Evolutionary conservation across 495 filamentous ascomycete genomes (phyloP).

Genomic region (Talaromyces ruber): DNA sequence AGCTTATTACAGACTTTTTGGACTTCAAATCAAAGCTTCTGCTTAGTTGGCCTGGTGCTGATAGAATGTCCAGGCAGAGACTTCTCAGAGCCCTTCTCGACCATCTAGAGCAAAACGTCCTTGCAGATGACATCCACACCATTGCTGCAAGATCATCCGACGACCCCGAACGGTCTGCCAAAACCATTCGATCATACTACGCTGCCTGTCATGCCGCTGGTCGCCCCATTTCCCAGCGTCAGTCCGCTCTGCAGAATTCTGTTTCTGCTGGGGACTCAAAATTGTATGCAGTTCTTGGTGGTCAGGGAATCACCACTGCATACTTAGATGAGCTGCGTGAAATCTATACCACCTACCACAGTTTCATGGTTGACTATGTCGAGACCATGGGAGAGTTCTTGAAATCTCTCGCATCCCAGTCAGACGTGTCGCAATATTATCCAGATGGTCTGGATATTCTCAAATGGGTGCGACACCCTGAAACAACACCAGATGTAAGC

Average conservation of each 20-base stretch:
- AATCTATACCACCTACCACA: constrained; percentile 80
- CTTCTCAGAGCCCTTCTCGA: background rate
- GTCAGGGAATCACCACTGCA: constrained; percentile 96
- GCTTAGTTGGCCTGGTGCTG: background rate
- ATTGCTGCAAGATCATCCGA: background rate
- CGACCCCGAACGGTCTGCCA: background rate
- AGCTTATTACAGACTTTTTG: background rate
- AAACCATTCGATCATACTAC: constrained; percentile 60
- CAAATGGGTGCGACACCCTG: constrained; percentile 77
- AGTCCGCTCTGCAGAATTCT: constrained; percentile 84
- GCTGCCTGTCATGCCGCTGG: constrained; percentile 73
- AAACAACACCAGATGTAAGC: constrained; percentile 86
- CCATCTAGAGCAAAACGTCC: background rate
- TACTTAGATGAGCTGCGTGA: constrained; percentile 95
- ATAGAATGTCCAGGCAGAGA: background rate
- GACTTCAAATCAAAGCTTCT: constrained; percentile 1
- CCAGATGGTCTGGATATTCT: constrained; percentile 89
- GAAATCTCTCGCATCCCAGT: constrained; percentile 44
- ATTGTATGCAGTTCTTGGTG: constrained; percentile 88
- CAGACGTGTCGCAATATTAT: constrained; percentile 80
- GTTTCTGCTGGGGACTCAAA: constrained; percentile 67
- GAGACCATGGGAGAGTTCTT: constrained; percentile 9
- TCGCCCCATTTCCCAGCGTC: constrained; percentile 73
- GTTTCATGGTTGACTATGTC: constrained; percentile 79
- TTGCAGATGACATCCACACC: background rate